phyloP scores from a whole-genome alignment of 371 early-diverging fungal genomes.

The Actinomortierella ambigua region DNA sequence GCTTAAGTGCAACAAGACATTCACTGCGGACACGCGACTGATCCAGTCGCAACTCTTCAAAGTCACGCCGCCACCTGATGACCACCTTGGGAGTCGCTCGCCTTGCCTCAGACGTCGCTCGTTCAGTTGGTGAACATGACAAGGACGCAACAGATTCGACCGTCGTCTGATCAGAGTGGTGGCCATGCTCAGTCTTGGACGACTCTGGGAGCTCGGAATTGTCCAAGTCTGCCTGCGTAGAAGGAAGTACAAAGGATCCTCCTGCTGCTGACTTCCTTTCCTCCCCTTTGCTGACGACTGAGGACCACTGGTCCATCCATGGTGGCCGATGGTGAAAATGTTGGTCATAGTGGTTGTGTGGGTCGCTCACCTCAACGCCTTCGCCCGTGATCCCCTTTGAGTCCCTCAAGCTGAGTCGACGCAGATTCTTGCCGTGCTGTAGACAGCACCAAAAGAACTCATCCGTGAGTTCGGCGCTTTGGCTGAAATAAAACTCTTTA shows the following conservation, averaged over 20 bases:
- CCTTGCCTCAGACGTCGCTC: not conserved
- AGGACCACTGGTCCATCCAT: not conserved
- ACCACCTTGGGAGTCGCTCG: slow-evolving; percentile 5
- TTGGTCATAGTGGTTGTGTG: not conserved
- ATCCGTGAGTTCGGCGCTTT: slow-evolving; percentile 27
- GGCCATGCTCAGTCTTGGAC: too few species aligned
- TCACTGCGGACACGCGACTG: slow-evolving; percentile 29
- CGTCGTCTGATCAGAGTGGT: too few species aligned
- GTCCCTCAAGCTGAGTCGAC: slow-evolving; percentile 24
- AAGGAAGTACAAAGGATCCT: not conserved
- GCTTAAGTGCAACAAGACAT: slow-evolving; percentile 15
- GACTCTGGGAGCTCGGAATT: too few species aligned
- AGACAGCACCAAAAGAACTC: slow-evolving; percentile 27
- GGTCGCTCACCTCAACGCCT: slow-evolving; percentile 6
- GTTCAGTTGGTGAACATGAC: too few species aligned
- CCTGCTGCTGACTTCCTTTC: not conserved
- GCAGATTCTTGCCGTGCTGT: slow-evolving; percentile 16
- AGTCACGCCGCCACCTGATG: slow-evolving; percentile 20
- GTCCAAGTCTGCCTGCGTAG: not conserved
- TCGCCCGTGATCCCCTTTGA: slow-evolving; percentile 34
- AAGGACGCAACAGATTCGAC: too few species aligned
- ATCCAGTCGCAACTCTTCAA: slow-evolving; percentile 23
- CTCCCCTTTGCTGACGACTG: not conserved
- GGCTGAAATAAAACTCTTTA: slow-evolving; percentile 22
- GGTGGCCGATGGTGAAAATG: not conserved